phyloP scores from a whole-genome alignment of 768 basidiomycete species.

The Tulasnella sp. region DNA sequence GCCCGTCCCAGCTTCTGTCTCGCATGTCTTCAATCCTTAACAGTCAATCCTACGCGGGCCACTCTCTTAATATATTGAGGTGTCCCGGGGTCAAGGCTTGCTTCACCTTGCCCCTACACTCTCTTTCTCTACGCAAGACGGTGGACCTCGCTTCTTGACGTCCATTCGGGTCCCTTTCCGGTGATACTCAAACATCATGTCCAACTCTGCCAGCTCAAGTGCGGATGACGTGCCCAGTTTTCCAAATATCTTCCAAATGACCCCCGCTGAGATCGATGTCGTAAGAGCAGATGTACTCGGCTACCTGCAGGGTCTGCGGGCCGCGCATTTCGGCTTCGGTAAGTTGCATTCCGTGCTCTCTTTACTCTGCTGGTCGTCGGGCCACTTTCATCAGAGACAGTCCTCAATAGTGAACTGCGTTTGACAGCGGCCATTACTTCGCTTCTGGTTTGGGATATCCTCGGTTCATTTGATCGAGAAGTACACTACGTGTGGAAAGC shows the following conservation, averaged over 20 bases:
- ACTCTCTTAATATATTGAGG: no score
- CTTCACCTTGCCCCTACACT: no score
- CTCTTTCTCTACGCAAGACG: no score
- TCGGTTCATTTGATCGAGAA: conserved; percentile 1
- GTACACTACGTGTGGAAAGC: neutral
- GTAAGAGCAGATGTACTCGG: neutral
- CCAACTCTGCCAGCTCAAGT: no score
- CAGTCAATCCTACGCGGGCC: no score
- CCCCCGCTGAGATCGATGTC: neutral
- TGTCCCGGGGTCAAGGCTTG: no score
- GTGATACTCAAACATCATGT: no score
- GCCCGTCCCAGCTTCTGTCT: no score
- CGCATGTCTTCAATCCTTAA: no score
- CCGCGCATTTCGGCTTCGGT: neutral
- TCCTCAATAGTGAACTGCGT: neutral
- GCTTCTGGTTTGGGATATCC: conserved; percentile 16
- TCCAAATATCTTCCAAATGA: neutral
- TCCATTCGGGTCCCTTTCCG: no score
- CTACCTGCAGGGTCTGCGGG: neutral
- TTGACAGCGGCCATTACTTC: conserved; percentile 1
- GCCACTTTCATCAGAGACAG: neutral
- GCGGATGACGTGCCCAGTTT: no score
- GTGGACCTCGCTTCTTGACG: no score
- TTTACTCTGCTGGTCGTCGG: neutral
- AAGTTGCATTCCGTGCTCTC: neutral